phyloP scores from a whole-genome alignment of 257 asterid genomes.

The Nicotiana benthamiana region DNA sequence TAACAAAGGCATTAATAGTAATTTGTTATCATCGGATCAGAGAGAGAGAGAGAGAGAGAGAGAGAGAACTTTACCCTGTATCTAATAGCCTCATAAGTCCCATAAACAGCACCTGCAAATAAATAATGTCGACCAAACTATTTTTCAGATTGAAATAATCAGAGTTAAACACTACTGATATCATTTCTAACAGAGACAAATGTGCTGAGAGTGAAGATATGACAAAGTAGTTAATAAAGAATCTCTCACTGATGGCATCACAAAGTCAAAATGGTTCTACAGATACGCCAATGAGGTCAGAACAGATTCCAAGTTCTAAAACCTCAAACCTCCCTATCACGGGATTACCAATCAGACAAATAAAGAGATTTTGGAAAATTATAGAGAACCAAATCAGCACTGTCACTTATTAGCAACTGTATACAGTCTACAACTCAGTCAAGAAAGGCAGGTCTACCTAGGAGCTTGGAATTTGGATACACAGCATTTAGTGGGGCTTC shows the following conservation, averaged over 20 bases:
- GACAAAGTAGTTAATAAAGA: neutral
- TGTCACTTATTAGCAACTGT: neutral
- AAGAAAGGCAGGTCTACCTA: neutral
- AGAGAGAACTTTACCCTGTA: slow-evolving; percentile 21
- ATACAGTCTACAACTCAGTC: neutral
- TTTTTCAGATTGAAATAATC: neutral
- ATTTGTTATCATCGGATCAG: neutral
- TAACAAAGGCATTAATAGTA: neutral
- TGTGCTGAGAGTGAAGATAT: neutral
- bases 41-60: neutral
- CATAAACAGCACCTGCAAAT: slow-evolving; percentile 34
- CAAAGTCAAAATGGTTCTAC: neutral
- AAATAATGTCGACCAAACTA: neutral
- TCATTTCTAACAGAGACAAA: neutral
- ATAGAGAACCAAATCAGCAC: neutral
- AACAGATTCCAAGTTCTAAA: neutral
- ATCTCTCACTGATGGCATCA: neutral
- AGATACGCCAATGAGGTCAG: neutral
- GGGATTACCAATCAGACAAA: neutral
- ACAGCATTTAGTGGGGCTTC: neutral
- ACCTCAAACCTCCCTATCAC: neutral
- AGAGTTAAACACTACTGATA: neutral
- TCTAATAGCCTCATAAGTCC: slow-evolving; percentile 33
- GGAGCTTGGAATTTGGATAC: neutral
- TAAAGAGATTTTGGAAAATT: neutral